Conservation (phyloP, 176 grass and related monocot species). For the Musa schizocarpa region DNA sequence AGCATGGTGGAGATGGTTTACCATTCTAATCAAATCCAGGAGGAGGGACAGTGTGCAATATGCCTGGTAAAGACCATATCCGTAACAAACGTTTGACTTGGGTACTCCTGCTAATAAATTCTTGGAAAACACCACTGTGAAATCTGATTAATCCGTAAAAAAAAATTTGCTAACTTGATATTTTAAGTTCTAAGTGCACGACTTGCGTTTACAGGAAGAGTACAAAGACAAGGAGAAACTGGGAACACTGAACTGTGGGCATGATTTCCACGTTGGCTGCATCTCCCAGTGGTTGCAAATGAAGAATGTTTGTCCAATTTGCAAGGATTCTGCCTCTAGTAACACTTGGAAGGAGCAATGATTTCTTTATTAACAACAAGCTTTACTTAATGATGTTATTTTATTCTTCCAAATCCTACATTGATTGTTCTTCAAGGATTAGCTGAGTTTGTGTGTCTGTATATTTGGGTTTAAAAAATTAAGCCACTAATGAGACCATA, state of each 20-base stretch:
- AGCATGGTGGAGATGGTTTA: slow-evolving; percentile 57
- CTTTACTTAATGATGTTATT: neutral
- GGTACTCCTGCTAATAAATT: neutral
- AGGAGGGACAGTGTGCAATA: slow-evolving; percentile 49
- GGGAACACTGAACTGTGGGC: slow-evolving; percentile 49
- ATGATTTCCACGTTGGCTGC: slow-evolving; percentile 66
- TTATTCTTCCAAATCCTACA: too few relatives aligned
- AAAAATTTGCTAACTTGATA: too few relatives aligned
- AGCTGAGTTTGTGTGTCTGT: too few relatives aligned
- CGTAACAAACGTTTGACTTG: neutral
- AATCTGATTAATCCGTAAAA: too few relatives aligned
- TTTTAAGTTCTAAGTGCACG: too few relatives aligned
- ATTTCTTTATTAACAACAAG: neutral
- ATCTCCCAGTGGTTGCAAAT: slow-evolving; percentile 76
- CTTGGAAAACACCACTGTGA: neutral
- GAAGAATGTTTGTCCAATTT: slow-evolving; percentile 80
- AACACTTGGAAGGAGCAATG: neutral
- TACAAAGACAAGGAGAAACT: slow-evolving; percentile 57
- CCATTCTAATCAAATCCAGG: slow-evolving; percentile 25
- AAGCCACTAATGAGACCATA: too few relatives aligned
- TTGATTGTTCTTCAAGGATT: too few relatives aligned
- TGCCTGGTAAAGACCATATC: slow-evolving; percentile 50
- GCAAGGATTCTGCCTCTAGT: slow-evolving; percentile 25
- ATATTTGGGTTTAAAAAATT: too few relatives aligned
- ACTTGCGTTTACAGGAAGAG: slow-evolving; percentile 34